Evolutionary conservation across 2,329 filamentous ascomycete species (phyloP).

Genomic region (Cyphellophora europaea): DNA sequence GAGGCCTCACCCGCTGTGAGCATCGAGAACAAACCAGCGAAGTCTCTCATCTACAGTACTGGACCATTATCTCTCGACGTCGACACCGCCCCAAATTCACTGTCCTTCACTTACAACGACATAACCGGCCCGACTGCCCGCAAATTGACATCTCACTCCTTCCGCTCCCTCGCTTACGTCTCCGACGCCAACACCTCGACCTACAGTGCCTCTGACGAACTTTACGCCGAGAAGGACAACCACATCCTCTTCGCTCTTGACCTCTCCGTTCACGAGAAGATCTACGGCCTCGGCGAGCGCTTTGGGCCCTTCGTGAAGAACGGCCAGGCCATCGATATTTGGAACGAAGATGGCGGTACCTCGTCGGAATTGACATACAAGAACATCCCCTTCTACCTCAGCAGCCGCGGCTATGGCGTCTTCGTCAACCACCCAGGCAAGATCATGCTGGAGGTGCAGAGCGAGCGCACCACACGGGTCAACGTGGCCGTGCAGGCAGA

Average conservation of each 20-base stretch:
- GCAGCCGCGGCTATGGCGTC: constrained; percentile 63
- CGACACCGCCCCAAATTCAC: constrained; percentile 26
- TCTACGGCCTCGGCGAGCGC: constrained; percentile 66
- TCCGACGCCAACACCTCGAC: constrained; percentile 24
- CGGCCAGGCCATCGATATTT: constrained; percentile 59
- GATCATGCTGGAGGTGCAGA: constrained; percentile 65
- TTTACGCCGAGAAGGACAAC: constrained; percentile 28
- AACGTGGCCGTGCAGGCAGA: constrained; percentile 63
- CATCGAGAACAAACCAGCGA: constrained; percentile 20
- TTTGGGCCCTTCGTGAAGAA: constrained; percentile 72
- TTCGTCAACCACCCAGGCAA: constrained; percentile 64
- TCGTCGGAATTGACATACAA: constrained; percentile 31
- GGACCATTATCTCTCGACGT: constrained; percentile 25
- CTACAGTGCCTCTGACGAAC: constrained; percentile 24
- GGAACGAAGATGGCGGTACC: constrained; percentile 45
- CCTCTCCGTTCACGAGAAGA: constrained; percentile 44
- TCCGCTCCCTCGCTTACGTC: constrained; percentile 30
- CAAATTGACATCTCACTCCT: constrained; percentile 29
- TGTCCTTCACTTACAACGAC: constrained; percentile 19
- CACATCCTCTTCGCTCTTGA: constrained; percentile 32
- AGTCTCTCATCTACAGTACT: constrained; percentile 23
- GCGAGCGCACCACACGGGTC: constrained; percentile 60
- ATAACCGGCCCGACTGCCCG: constrained; percentile 18
- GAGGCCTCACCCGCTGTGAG: constrained; percentile 20
- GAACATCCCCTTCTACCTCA: constrained; percentile 32